Evolutionary conservation across 1,139 yeast species (phyloP).

Genomic region (Sugiyamaella pinicola): DNA sequence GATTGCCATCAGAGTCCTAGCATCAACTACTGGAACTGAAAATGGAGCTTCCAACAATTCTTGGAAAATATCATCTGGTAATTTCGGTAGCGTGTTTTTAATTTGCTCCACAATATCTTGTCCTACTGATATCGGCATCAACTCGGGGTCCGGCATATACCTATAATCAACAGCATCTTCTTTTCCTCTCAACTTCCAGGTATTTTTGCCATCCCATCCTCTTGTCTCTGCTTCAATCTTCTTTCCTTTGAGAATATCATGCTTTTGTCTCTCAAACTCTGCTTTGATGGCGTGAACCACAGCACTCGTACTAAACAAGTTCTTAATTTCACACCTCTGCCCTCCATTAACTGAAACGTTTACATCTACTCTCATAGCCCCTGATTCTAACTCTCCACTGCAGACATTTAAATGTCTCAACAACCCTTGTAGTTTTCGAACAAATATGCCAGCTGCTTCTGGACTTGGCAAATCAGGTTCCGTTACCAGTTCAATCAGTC

Average conservation of each 20-base stretch:
- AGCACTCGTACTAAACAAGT: conserved; percentile 81
- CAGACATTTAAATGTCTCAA: conserved; percentile 72
- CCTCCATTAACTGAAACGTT: conserved; percentile 73
- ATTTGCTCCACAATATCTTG: conserved; percentile 48
- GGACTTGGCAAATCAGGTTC: conserved; percentile 77
- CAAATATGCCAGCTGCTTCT: conserved; percentile 72
- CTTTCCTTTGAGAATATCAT: conserved; percentile 43
- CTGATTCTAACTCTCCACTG: conserved; percentile 89
- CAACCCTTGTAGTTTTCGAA: conserved; percentile 75
- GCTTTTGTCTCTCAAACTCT: conserved; percentile 73
- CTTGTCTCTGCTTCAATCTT: conserved; percentile 69
- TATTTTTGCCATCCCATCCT: conserved; percentile 81
- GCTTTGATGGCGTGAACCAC: conserved; percentile 73
- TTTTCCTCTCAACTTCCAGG: conserved; percentile 69
- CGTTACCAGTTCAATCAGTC: conserved; percentile 88
- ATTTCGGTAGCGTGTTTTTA: conserved; percentile 51
- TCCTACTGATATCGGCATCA: conserved; percentile 60
- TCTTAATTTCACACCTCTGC: conserved; percentile 83
- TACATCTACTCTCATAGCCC: conserved; percentile 94
- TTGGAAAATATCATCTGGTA: conserved; percentile 65
- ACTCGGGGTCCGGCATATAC: conserved; percentile 92
- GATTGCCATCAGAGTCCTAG: conserved; percentile 55
- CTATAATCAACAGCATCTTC: conserved; percentile 86
- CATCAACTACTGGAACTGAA: conserved; percentile 68
- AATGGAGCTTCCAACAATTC: conserved; percentile 55